These are phyloP conservation scores for Populus ilicifolia DNA, from an alignment of 345 rosid genomes.

Conservation along the genomic window DNA sequence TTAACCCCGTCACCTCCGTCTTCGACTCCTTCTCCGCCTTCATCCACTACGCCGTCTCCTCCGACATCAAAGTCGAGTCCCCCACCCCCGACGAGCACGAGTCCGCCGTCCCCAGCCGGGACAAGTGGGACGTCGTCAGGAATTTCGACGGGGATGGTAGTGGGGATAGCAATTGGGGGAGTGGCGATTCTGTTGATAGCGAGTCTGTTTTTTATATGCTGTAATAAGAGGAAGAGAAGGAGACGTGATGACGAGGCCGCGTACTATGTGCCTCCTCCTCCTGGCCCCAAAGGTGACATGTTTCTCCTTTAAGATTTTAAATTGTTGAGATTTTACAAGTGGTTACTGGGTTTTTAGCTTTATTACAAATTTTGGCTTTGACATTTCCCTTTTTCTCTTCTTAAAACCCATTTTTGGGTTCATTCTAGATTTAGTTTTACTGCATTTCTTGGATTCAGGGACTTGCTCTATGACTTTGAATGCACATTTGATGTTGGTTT, in stretches of 20 bases:
- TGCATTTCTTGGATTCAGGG: background rate
- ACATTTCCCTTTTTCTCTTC: background rate
- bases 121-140: slow-evolving; percentile 8
- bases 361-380: background rate
- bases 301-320: background rate
- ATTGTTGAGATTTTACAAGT: background rate
- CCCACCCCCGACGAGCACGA: background rate
- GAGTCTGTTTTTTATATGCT: slow-evolving; percentile 20
- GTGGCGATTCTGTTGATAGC: slow-evolving; percentile 16
- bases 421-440: background rate
- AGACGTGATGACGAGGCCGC: slow-evolving; percentile 22
- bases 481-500: no score
- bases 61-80: background rate
- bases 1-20: slow-evolving; percentile 26
- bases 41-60: slow-evolving; percentile 6
- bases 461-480: no score
- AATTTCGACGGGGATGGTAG: slow-evolving; percentile 24
- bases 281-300: slow-evolving; percentile 47
- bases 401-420: background rate
- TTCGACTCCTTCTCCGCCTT: slow-evolving; percentile 31
- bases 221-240: slow-evolving; percentile 24
- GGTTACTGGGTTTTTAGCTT: background rate
- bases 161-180: slow-evolving; percentile 35
- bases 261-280: slow-evolving; percentile 34
- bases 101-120: slow-evolving; percentile 6